Base-by-base conservation (phyloP, 1,284 basidiomycete genomes). In the Heterobasidion annosum region DNA sequence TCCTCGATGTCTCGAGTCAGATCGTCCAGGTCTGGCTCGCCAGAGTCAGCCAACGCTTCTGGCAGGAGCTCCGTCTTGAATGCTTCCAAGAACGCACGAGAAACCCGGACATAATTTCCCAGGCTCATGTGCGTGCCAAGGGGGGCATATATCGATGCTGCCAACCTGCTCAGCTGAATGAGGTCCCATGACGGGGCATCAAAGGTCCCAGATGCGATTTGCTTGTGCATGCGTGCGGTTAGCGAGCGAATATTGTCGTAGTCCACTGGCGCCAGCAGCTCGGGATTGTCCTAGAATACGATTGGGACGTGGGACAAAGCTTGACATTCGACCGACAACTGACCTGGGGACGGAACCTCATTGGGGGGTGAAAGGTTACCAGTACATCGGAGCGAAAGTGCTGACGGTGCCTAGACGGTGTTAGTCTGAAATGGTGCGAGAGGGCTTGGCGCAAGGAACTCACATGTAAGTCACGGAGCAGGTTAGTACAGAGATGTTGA, bases 301-400 rank as follows among this genome's bases (percentile, higher is more conserved):
- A 34, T 42, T 9, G 13, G 50, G 34, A n/a, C 12, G 9, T 19
- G 37, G n/a, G 46, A 25, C 3, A 25, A 25, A 25, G 25, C 25
- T 25, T 56, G 34, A 40, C 18, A 34, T 19, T 9, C 42, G 40
- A 9, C 46, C 12, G 40, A 34, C 2, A 1, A 51, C 62, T 32
- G 60, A 79, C 88, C 73, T 82, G 81, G 3, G 84, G 81, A 5
- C 73, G 74, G 61, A 90, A 86, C 44, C 66, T 74, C 64, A 91
- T 75, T 0, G 91, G 89, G 10, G 79, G 73, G 62, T 92, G 85
- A 66, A 90, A 93, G 0, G 86, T 88, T 33, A 93, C 87, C 34
- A 93, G 70, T 7, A 93, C 88, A 61, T 93, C 91, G 7, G 88
- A 90, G 33, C 91, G 82, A 63, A 91, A 93, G 67, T 91, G 85